Evolutionary conservation across 805 yeast species (phyloP), one percentile per base, ranked within the genome.

Genomic region (Ogataea ganodermae): DNA sequence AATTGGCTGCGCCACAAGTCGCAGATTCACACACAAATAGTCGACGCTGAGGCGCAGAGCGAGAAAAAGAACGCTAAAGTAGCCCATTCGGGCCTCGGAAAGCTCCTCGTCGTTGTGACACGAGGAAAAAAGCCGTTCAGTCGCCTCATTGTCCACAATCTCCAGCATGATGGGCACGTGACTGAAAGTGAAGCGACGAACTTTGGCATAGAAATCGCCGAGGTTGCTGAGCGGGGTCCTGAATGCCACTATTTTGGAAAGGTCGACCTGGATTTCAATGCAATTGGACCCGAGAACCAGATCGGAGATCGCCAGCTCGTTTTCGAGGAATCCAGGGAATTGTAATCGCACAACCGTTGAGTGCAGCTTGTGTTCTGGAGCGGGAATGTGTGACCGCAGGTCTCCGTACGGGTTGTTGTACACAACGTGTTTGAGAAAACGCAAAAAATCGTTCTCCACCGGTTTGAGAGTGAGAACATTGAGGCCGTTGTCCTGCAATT

Each of bases 11-110:
- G 24, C 21, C 30, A 42, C 45, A 17, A 42, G 30, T n/a, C 45
- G 30, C 14, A 42, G 32, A 24, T 42, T 42, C 37, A 42, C 38
- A 16, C 45, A 31, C 23, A 42, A 20, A 24, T 42, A 42, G 32
- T 42, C 45, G 17, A 42, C 45, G 16, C 45, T 42, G n/a, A 42
- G 38, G n/a, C 45, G 37, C 31, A 32, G 23, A 13, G 45, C 45
- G 16, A 42, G 38, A 16, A 42, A 42, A 10, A 42, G 24, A 33
- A 42, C 26, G 22, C 45, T 42, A 32, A 42, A 42, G 20, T 42
- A 42, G 9, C 38, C 37, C 45, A 42, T 42, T 22, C 26, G n/a
- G 17, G 32, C 38, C 24, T 42, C 45, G 8, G 32, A 14, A 7
- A 42, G 35, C 24, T 21, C 32, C 14, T 42, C 38, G 13, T 24